A percentile compares a stretch with the other conserved stretches of the same genome.
phyloP scores from a whole-genome alignment of 2,329 filamentous ascomycete genomes.

The Capronia epimyces region DNA sequence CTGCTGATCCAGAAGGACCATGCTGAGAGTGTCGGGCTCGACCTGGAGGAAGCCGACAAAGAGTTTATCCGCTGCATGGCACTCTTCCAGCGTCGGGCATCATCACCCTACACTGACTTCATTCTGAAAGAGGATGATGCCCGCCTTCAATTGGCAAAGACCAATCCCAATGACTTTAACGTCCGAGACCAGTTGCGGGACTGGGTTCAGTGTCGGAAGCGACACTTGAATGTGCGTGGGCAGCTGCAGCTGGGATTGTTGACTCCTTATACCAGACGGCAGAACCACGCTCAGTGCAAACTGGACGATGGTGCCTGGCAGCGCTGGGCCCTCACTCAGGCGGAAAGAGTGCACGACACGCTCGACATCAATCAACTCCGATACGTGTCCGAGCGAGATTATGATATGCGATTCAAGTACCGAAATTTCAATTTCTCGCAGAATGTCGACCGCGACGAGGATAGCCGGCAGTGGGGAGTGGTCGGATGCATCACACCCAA shows the following conservation, averaged over 20 bases:
- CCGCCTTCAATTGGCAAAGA: slow-evolving; percentile 35
- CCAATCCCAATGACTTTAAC: slow-evolving; percentile 37
- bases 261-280: slow-evolving; percentile 57
- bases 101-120: slow-evolving; percentile 58
- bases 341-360: slow-evolving; percentile 59
- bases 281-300: slow-evolving; percentile 48
- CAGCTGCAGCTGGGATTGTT: slow-evolving; percentile 48
- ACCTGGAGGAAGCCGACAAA: slow-evolving; percentile 30
- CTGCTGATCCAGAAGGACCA: slow-evolving; percentile 47
- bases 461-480: slow-evolving; percentile 50
- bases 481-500: slow-evolving; percentile 63
- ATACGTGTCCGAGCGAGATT: slow-evolving; percentile 41
- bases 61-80: slow-evolving; percentile 46
- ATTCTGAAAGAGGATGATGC: slow-evolving; percentile 53
- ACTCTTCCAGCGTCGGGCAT: slow-evolving; percentile 52
- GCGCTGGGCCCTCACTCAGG: slow-evolving; percentile 47
- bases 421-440: slow-evolving; percentile 61
- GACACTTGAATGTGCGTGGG: slow-evolving; percentile 55
- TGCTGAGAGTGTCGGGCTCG: slow-evolving; percentile 25
- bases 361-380: slow-evolving; percentile 59
- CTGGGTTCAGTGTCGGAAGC: slow-evolving; percentile 55
- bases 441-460: slow-evolving; percentile 59
- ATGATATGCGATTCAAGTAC: slow-evolving; percentile 56
- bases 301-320: slow-evolving; percentile 54
- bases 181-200: slow-evolving; percentile 34